These are phyloP conservation scores for Ophiosphaerella herpotricha DNA, from an alignment of 2,329 filamentous ascomycete genomes.

Conservation along the genomic window DNA sequence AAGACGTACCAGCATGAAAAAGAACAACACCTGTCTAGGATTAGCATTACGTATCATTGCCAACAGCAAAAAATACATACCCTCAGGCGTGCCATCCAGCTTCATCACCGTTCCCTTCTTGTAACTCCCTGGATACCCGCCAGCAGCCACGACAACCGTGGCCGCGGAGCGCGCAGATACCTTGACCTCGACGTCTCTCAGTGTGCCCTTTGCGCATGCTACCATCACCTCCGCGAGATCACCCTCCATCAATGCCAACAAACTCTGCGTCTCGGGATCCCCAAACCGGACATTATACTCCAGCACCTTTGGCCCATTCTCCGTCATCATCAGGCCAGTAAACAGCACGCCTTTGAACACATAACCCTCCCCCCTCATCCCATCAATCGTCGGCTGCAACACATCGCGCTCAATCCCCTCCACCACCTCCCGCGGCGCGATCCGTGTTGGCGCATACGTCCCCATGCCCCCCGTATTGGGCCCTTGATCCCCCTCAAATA, in stretches of 20 bases:
- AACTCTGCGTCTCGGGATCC: slow-evolving; percentile 87
- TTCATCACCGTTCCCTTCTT: slow-evolving; percentile 73
- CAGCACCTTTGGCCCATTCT: slow-evolving; percentile 76
- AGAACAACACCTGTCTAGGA: slow-evolving; percentile 62
- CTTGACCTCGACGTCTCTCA: slow-evolving; percentile 71
- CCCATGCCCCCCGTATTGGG: slow-evolving; percentile 98
- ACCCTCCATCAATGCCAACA: slow-evolving; percentile 80
- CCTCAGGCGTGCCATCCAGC: slow-evolving; percentile 57
- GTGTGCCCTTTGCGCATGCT: slow-evolving; percentile 75
- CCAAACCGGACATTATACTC: slow-evolving; percentile 95
- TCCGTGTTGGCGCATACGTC: slow-evolving; percentile 79
- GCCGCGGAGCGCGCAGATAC: slow-evolving; percentile 75
- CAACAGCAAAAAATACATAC: slow-evolving; percentile 23
- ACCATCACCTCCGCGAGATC: slow-evolving; percentile 89
- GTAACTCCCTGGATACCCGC: slow-evolving; percentile 84
- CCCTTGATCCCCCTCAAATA: slow-evolving; percentile 85
- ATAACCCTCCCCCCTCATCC: slow-evolving; percentile 75
- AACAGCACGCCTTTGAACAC: slow-evolving; percentile 71
- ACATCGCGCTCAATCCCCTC: slow-evolving; percentile 79
- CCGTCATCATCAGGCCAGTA: slow-evolving; percentile 92
- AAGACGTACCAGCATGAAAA: slow-evolving; percentile 89
- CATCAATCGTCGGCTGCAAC: slow-evolving; percentile 85
- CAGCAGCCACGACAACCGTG: slow-evolving; percentile 91
- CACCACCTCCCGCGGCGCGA: slow-evolving; percentile 64
- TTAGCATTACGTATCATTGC: slow-evolving; percentile 7